Evolutionary conservation across 148 eudicot species (phyloP).

Genomic region (Arbutus unedo): DNA sequence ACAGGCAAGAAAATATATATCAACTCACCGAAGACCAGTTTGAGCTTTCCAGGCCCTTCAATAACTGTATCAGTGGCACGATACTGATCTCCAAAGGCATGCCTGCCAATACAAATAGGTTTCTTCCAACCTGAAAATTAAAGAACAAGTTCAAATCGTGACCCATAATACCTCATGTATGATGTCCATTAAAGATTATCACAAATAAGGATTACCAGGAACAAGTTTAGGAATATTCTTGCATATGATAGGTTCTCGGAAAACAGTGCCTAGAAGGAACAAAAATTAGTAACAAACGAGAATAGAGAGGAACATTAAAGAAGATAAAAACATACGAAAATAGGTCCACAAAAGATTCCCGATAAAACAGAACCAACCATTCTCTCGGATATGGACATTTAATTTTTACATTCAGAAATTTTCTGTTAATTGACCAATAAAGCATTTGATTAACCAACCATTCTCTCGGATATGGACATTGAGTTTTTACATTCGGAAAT

Average conservation of each 20-base stretch:
- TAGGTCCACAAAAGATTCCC: neutral
- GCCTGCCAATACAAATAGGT: slow-evolving; percentile 76
- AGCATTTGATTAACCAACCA: neutral
- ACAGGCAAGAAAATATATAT: neutral
- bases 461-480: neutral
- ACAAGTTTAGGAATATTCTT: slow-evolving; percentile 66
- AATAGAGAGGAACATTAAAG: slow-evolving; percentile 1
- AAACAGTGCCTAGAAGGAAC: slow-evolving; percentile 52
- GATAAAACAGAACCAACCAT: too few relatives aligned
- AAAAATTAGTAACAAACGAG: slow-evolving; percentile 4
- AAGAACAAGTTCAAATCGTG: slow-evolving; percentile 4
- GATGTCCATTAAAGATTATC: neutral
- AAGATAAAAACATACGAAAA: neutral
- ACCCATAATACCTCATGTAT: neutral
- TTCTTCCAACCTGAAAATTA: slow-evolving; percentile 55
- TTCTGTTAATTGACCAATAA: neutral
- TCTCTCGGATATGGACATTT: neutral
- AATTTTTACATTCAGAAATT: neutral
- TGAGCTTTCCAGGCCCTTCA: slow-evolving; percentile 69
- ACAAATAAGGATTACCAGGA: slow-evolving; percentile 38
- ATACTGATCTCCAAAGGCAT: slow-evolving; percentile 83
- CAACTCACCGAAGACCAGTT: slow-evolving; percentile 67
- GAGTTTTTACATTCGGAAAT: neutral
- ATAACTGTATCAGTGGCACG: slow-evolving; percentile 65
- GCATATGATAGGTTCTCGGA: slow-evolving; percentile 75